Base-by-base conservation (phyloP, 768 basidiomycete genomes). In the Tephrocybe sp. region DNA sequence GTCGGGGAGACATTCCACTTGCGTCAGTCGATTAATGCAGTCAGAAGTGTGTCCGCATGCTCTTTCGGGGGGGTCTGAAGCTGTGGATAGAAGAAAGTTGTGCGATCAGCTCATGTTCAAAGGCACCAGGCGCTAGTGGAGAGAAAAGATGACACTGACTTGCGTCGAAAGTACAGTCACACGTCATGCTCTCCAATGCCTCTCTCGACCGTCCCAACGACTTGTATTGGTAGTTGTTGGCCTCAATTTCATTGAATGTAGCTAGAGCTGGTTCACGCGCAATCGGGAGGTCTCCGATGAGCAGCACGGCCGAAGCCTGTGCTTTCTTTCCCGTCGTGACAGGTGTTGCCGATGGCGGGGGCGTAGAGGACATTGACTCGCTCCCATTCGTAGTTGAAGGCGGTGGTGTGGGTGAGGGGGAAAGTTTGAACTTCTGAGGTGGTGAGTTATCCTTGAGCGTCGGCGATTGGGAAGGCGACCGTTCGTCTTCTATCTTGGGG, bases 11-110 rank as follows among this genome's bases (percentile, higher is more conserved):
- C 97, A 99, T 69, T 99, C 97, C 11, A 98, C 92, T 68, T 96
- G 95, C 20, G 97, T 95, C 54, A 98, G 81, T 51, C 94, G 79
- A 69, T 98, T 99, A 72, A 99, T 98, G 67, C 97, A 99, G 72
- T 96, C 91, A 19, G 92, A 92, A 54, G 80, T 75, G 34, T 84
- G 80, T 20, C 94, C 92, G 69, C 97, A 99, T 5, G 92, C 92
- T 47, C 68, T 70, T 39, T 81, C 74, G 11, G 74, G 76, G 54
- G 77, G 75, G 65, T 88, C 85, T 20, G 70, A 63, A 54, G 75
- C 89, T 92, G 63, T 65, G 56, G 44, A 16, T 38, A 36, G 30
- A 20, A 22, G 44, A 49, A 49, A 53, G 39, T 14, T 14, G n/a
- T 47, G 45, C 39, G 20, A 39, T 53, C 41, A 33, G 51, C 46